Evolutionary conservation across 768 basidiomycete species (phyloP).

Genomic region (Strobilomyces dryophilus): DNA sequence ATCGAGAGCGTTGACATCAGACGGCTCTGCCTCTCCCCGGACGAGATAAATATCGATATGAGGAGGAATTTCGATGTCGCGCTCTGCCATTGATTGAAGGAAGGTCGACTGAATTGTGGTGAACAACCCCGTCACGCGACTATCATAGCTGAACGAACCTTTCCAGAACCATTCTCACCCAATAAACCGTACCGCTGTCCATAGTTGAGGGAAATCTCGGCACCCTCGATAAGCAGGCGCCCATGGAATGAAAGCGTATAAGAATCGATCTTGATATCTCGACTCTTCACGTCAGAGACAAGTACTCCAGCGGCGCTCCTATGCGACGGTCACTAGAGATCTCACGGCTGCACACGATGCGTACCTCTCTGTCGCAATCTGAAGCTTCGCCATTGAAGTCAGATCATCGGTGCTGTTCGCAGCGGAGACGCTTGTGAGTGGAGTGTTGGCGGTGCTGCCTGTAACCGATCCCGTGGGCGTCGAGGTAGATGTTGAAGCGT

Average conservation of each 20-base stretch:
- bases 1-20: conserved; percentile 93
- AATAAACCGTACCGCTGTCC: conserved; percentile 93
- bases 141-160: conserved; percentile 49
- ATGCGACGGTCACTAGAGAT: conserved; percentile 8
- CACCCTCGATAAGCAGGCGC: conserved; percentile 65
- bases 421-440: conserved; percentile 78
- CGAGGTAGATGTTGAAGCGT: conserved; percentile 46
- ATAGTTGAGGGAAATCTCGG: conserved; percentile 77
- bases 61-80: conserved; percentile 89
- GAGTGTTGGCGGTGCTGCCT: conserved; percentile 67
- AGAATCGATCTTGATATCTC: conserved; percentile 96
- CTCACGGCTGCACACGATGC: conserved; percentile 1
- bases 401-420: conserved; percentile 80
- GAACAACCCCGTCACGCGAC: conserved; percentile 1
- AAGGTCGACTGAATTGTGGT: conserved; percentile 72
- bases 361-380: conserved; percentile 85
- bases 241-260: conserved; percentile 98
- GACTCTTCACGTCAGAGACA: conserved; percentile 85
- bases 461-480: conserved; percentile 63
- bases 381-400: conserved; percentile 82
- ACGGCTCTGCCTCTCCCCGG: conserved; percentile 91
- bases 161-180: conserved; percentile 98
- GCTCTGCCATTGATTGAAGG: conserved; percentile 91
- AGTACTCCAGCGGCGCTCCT: conserved; percentile 92
- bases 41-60: conserved; percentile 99